These are phyloP conservation scores for Macrophomina tecta DNA, from an alignment of 2,329 filamentous ascomycete genomes.

Conservation along the genomic window DNA sequence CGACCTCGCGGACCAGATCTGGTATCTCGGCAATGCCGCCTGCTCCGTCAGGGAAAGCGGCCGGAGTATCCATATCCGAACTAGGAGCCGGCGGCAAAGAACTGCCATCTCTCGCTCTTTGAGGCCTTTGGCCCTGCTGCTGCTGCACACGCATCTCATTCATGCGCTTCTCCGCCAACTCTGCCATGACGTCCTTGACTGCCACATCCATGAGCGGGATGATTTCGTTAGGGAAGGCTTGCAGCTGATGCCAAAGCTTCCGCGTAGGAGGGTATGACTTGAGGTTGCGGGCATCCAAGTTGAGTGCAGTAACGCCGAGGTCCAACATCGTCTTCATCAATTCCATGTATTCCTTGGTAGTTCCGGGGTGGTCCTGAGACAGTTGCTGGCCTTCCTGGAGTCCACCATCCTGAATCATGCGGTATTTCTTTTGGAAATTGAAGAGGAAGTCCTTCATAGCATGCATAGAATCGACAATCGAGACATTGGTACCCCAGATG, in stretches of 20 bases:
- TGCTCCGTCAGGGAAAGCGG: slow-evolving; percentile 42
- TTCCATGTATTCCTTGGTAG: slow-evolving; percentile 81
- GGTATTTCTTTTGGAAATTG: slow-evolving; percentile 93
- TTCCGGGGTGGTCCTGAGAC: slow-evolving; percentile 69
- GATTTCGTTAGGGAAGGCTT: slow-evolving; percentile 94
- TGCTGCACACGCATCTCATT: slow-evolving; percentile 66
- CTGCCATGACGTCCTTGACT: slow-evolving; percentile 91
- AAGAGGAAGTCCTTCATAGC: slow-evolving; percentile 90
- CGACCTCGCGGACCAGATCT: slow-evolving; percentile 77
- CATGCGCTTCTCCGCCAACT: slow-evolving; percentile 82
- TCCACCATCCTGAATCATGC: slow-evolving; percentile 87
- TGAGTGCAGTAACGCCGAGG: slow-evolving; percentile 81
- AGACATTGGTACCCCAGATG: slow-evolving; percentile 98
- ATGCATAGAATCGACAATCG: slow-evolving; percentile 84
- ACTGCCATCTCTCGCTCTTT: slow-evolving; percentile 61
- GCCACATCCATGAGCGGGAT: slow-evolving; percentile 95
- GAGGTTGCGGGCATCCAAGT: slow-evolving; percentile 86
- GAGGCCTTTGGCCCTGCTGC: slow-evolving; percentile 52
- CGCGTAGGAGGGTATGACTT: slow-evolving; percentile 90
- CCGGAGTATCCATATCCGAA: slow-evolving; percentile 68
- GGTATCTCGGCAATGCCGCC: slow-evolving; percentile 61
- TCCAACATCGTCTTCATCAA: slow-evolving; percentile 91
- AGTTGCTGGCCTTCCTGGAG: slow-evolving; percentile 73
- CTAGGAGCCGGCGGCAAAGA: slow-evolving; percentile 80
- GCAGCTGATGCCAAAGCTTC: slow-evolving; percentile 94